These are phyloP conservation scores for Colletotrichum sp. DNA, from an alignment of 2,329 filamentous ascomycete species.

Conservation along the genomic window DNA sequence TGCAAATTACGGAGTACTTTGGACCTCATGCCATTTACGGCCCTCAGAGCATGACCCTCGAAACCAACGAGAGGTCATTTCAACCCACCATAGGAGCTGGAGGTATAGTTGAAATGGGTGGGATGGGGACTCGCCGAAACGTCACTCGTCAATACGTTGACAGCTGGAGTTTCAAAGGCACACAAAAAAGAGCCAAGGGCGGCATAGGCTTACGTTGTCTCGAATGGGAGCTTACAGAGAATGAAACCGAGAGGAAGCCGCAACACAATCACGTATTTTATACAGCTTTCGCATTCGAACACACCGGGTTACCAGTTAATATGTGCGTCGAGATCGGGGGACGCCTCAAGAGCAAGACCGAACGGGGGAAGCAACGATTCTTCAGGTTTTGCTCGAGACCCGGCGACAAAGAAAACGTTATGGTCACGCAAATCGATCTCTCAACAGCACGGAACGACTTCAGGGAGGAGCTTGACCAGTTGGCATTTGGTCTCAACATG, in stretches of 20 bases:
- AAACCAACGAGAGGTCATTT: neutral
- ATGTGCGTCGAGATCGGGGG: neutral
- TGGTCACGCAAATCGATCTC: neutral
- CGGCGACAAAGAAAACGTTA: neutral
- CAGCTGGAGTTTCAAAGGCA: neutral
- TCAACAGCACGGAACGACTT: neutral
- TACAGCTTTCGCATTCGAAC: neutral
- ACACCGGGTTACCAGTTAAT: neutral
- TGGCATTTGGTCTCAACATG: neutral
- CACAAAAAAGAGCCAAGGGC: neutral
- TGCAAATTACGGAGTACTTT: neutral
- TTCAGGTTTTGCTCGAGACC: neutral
- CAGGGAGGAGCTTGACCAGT: neutral
- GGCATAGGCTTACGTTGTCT: neutral
- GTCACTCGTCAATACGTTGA: neutral
- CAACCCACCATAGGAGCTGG: neutral
- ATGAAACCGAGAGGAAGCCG: neutral
- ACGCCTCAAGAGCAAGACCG: neutral
- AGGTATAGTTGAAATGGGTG: rapidly evolving
- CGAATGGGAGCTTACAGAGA: neutral
- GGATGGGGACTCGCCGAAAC: neutral
- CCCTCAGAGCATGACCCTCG: neutral
- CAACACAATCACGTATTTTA: neutral
- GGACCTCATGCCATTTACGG: neutral
- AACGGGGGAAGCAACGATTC: neutral